phyloP scores from a whole-genome alignment of 345 rosid genomes.

The Syzygium grande region DNA sequence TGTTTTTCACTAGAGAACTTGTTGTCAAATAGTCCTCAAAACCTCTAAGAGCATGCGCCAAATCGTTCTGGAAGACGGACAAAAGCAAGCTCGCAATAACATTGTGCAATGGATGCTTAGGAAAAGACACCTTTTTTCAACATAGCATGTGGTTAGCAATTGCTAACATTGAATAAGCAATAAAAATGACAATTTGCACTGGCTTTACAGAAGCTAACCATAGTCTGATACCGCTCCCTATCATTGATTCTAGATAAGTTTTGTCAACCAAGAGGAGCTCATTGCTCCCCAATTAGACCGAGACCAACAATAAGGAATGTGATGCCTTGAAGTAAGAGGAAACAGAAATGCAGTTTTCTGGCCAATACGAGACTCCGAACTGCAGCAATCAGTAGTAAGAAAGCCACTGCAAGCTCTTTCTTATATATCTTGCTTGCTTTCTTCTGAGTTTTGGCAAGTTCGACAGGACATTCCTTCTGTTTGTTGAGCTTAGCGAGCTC shows the following conservation, averaged over 20 bases:
- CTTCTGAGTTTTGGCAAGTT: background rate
- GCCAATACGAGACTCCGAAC: slow-evolving; percentile 5
- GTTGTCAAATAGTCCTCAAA: background rate
- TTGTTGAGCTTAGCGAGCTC: background rate
- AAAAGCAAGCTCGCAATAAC: background rate
- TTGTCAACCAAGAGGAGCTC: background rate
- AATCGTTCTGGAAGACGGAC: background rate
- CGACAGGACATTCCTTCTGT: background rate
- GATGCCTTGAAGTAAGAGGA: slow-evolving; percentile 3
- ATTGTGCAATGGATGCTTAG: background rate
- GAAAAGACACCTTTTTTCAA: background rate
- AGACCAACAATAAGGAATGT: slow-evolving; percentile 11
- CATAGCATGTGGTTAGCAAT: background rate
- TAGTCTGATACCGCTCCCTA: background rate
- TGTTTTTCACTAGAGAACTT: background rate
- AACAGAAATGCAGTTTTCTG: background rate
- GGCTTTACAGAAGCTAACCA: background rate
- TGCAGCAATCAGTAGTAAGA: slow-evolving; percentile 5
- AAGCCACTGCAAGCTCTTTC: slow-evolving; percentile 5
- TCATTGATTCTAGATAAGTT: background rate
- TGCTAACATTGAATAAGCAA: background rate
- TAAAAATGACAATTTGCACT: background rate
- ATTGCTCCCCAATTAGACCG: slow-evolving; percentile 2
- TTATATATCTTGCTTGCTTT: slow-evolving; percentile 3
- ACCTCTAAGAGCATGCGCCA: background rate